These are phyloP conservation scores for Adenanthera pavonina DNA, from an alignment of 306 rosid species.

Conservation along the genomic window DNA sequence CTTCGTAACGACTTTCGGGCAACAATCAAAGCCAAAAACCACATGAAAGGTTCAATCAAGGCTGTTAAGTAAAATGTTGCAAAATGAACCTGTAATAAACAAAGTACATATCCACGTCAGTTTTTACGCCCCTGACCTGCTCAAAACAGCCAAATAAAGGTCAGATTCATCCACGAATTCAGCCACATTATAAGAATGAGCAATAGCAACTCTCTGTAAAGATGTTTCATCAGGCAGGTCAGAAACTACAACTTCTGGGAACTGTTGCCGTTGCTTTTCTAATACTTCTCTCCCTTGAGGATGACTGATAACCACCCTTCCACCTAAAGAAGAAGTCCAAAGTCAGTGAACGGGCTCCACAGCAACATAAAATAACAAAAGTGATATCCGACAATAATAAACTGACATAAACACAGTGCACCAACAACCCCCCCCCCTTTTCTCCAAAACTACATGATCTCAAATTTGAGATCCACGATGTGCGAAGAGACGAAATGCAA, in stretches of 20 bases:
- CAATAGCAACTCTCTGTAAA: slow-evolving; percentile 65
- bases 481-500: slow-evolving; percentile 15
- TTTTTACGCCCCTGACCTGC: slow-evolving; percentile 43
- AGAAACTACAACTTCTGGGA: slow-evolving; percentile 66
- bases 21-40: slow-evolving; percentile 16
- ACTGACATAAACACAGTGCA: slow-evolving; percentile 12
- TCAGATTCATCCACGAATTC: slow-evolving; percentile 73
- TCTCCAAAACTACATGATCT: slow-evolving; percentile 1
- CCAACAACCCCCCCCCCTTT: not conserved
- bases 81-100: not conserved
- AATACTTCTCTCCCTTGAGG: slow-evolving; percentile 76
- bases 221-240: slow-evolving; percentile 69
- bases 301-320: slow-evolving; percentile 84
- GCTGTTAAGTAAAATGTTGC: not conserved
- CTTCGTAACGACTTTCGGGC: not conserved
- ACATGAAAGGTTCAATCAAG: slow-evolving; percentile 28
- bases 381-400: slow-evolving; percentile 17
- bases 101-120: slow-evolving; percentile 7
- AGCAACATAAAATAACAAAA: slow-evolving; percentile 20
- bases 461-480: slow-evolving; percentile 14
- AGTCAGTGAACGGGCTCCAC: slow-evolving; percentile 18
- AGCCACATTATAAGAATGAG: slow-evolving; percentile 61
- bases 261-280: slow-evolving; percentile 60
- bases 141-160: slow-evolving; percentile 77
- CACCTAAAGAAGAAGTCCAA: slow-evolving; percentile 57